These are phyloP conservation scores for Biscutella laevigata DNA, from an alignment of 441 rosid genomes.

Conservation along the genomic window DNA sequence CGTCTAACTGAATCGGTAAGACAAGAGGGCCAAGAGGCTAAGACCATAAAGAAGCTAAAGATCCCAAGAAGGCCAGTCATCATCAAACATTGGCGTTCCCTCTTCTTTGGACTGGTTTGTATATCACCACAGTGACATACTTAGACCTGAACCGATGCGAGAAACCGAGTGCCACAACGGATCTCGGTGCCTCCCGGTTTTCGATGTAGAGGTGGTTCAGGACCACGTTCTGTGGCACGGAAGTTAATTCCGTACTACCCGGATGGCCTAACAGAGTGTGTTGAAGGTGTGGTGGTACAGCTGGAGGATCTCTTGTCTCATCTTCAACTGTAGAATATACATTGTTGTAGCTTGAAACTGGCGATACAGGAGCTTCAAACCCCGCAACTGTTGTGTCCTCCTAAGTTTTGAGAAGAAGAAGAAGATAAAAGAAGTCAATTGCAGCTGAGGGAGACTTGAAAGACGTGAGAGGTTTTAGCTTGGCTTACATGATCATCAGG, in stretches of 20 bases:
- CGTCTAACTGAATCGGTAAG: no score
- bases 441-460: neutral
- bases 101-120: slow-evolving; percentile 83
- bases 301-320: slow-evolving; percentile 80
- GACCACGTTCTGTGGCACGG: slow-evolving; percentile 49
- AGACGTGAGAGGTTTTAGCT: neutral
- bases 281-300: slow-evolving; percentile 69
- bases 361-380: slow-evolving; percentile 80
- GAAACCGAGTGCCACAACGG: slow-evolving; percentile 86
- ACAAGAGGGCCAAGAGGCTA: no score
- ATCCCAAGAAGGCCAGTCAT: no score
- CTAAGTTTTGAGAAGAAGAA: slow-evolving; percentile 38
- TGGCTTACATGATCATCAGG: slow-evolving; percentile 49
- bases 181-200: slow-evolving; percentile 69
- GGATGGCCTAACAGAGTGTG: slow-evolving; percentile 51
- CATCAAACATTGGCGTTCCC: slow-evolving; percentile 46
- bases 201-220: slow-evolving; percentile 92
- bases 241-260: slow-evolving; percentile 40
- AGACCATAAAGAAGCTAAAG: no score
- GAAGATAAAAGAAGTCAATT: neutral
- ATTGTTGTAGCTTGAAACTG: slow-evolving; percentile 85
- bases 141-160: slow-evolving; percentile 80
- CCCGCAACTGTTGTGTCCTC: slow-evolving; percentile 72
- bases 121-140: slow-evolving; percentile 83
- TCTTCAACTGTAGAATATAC: slow-evolving; percentile 51